Conservation (phyloP, 768 basidiomycete genomes). For the Tulasnella sp. region DNA sequence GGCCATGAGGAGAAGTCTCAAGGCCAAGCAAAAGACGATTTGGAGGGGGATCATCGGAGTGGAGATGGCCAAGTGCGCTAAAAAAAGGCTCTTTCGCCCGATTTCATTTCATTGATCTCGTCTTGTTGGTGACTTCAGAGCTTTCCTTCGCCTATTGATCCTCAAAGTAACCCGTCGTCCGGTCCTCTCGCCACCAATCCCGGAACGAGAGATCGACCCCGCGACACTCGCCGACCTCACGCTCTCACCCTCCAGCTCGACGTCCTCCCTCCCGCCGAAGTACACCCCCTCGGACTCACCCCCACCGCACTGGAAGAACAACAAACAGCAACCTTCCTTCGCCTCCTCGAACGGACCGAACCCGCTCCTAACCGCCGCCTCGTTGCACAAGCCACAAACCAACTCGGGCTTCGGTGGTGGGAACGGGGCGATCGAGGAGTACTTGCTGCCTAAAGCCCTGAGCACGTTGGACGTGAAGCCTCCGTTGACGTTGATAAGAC, state of each 20-base stretch:
- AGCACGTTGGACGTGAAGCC: constrained; percentile 60
- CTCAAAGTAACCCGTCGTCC: constrained; percentile 68
- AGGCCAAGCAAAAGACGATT: constrained; percentile 45
- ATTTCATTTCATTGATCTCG: neutral
- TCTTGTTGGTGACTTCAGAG: constrained; percentile 43
- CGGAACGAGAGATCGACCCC: constrained; percentile 81
- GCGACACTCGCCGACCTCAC: constrained; percentile 39
- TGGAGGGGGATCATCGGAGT: constrained; percentile 71
- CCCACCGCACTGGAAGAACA: constrained; percentile 74
- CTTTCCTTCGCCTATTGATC: constrained; percentile 57
- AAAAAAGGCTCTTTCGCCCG: constrained; percentile 5
- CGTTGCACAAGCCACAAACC: constrained; percentile 1
- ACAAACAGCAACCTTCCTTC: constrained; percentile 50
- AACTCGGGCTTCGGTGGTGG: neutral
- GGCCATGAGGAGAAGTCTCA: constrained; percentile 49
- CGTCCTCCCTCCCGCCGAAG: neutral
- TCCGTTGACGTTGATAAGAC: constrained; percentile 51
- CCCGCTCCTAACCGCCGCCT: constrained; percentile 20
- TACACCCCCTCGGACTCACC: constrained; percentile 24
- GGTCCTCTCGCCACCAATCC: constrained; percentile 62
- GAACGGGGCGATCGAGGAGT: constrained; percentile 47
- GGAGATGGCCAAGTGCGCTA: constrained; percentile 72
- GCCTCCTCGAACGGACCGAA: constrained; percentile 34
- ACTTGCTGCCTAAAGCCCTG: constrained; percentile 69
- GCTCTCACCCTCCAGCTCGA: neutral